phyloP scores from a whole-genome alignment of 352 stramenopile genomes.

The Pythium coloratum region DNA sequence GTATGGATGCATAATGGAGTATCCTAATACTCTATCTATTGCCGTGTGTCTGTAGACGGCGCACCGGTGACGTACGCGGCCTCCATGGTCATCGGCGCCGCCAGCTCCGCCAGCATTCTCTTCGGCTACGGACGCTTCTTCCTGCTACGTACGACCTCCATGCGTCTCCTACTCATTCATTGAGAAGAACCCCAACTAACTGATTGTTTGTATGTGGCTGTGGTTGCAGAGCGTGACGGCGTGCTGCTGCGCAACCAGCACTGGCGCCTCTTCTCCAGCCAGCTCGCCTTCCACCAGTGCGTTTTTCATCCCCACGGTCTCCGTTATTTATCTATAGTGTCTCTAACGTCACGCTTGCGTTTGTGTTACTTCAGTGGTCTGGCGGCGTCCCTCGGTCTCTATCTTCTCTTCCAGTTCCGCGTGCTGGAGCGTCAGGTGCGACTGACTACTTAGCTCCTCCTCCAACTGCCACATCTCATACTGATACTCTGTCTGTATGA shows the following conservation, averaged over 20 bases:
- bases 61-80: slow-evolving; percentile 80
- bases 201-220: neutral
- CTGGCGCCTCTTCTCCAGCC: slow-evolving; percentile 68
- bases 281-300: slow-evolving; percentile 78
- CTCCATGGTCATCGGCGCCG: slow-evolving; percentile 61
- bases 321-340: neutral
- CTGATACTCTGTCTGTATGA: too few species aligned
- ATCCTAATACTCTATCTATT: neutral
- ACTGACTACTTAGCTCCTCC: neutral
- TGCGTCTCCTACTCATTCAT: too few species aligned
- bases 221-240: slow-evolving; percentile 49
- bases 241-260: slow-evolving; percentile 58
- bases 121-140: slow-evolving; percentile 59
- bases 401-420: slow-evolving; percentile 86
- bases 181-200: too few species aligned
- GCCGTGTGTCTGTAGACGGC: slow-evolving; percentile 47
- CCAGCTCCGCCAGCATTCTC: slow-evolving; percentile 65
- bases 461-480: neutral
- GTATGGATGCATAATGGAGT: neutral
- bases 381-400: slow-evolving; percentile 75
- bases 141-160: slow-evolving; percentile 33
- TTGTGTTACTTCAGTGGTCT: slow-evolving; percentile 47
- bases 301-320: slow-evolving; percentile 3
- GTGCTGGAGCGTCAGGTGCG: slow-evolving; percentile 70
- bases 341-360: neutral